Base-by-base conservation (phyloP, 805 yeast genomes). In the Ogataea trehalophila region DNA sequence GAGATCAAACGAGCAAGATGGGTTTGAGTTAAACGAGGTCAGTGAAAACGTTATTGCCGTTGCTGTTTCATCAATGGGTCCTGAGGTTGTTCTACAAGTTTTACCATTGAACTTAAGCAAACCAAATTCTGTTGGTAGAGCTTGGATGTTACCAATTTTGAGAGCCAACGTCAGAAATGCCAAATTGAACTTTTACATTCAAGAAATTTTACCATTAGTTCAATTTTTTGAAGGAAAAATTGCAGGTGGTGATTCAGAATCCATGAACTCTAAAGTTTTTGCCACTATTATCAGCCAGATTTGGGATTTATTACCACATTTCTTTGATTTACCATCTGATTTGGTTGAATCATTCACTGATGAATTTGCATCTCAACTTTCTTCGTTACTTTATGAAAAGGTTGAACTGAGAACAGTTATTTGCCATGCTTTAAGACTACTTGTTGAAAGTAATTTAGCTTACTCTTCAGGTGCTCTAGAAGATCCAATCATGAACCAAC, bases 61-160 rank as follows among this genome's bases (percentile, higher is more conserved):
- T 33, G 90, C 95, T 1, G 81, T 94, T 47, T 65, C 86, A 2
- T 79, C 85, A 5, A 66, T 91, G 64, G 99, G 99, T 2, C 97
- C 98, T 9, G 95, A 86, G 56, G 79, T 74, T 13, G 94, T 94
- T 2, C 69, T 92, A 51, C 67, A 78, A 41, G 71, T 77, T 5
- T 73, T 94, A 33, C 98, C 99, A 6, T 72, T 94, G 60, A 89
- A 92, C 61, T 73, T 94, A 57, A 73, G 75, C 31, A 75, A 76
- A 41, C 79, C 84, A 5, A 67, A 70, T 33, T 73, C 75, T 39
- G 76, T 83, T n/a, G 97, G 97, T 41, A 80, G 98, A 63, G 97
- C 97, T 41, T 94, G 98, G 97, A 62, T 94, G 57, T 75, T 94
- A 54, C 99, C 99, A 11, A 64, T 94, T 33, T 75, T 94, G 51